Conservation (phyloP, 73 alveolate species). For the Strombidium stylifer region DNA sequence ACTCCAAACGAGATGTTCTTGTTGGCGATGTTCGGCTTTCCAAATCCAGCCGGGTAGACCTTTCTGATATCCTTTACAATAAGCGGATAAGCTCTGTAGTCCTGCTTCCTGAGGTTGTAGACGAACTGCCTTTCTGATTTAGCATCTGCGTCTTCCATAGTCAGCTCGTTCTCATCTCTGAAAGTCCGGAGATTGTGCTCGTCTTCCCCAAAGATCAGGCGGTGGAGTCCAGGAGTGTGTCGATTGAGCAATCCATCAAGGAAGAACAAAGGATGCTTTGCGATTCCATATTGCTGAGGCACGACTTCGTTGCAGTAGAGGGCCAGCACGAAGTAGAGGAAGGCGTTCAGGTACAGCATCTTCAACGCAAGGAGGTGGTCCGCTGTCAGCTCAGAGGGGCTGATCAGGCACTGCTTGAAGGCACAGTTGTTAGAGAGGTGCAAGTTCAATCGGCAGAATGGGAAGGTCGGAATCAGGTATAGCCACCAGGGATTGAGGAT, state of each 20-base stretch:
- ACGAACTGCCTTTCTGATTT: slow-evolving; percentile 62
- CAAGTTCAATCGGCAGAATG: slow-evolving; percentile 77
- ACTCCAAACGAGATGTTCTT: slow-evolving; percentile 65
- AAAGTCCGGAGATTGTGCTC: background rate
- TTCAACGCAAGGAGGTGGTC: too few species aligned
- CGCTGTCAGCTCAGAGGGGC: too few species aligned
- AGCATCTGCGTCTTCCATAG: slow-evolving; percentile 68
- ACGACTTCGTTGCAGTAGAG: slow-evolving; percentile 84
- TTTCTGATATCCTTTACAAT: slow-evolving; percentile 60
- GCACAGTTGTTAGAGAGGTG: slow-evolving; percentile 83
- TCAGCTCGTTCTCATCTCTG: background rate
- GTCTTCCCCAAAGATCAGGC: background rate
- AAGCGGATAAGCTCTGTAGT: slow-evolving; percentile 43
- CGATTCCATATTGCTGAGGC: slow-evolving; percentile 93
- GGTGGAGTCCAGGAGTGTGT: background rate
- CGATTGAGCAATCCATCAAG: background rate
- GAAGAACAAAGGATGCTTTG: slow-evolving; percentile 25
- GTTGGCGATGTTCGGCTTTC: slow-evolving; percentile 58
- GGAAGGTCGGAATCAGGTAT: slow-evolving; percentile 64
- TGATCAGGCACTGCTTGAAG: slow-evolving; percentile 76
- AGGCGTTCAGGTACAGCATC: slow-evolving; percentile 67
- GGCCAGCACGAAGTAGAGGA: slow-evolving; percentile 72
- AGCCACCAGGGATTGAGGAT: slow-evolving; percentile 79
- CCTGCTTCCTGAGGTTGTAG: background rate
- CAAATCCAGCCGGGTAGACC: slow-evolving; percentile 40